Evolutionary conservation across 106 monocot genomes (phyloP).

Genomic region (Acorus gramineus): DNA sequence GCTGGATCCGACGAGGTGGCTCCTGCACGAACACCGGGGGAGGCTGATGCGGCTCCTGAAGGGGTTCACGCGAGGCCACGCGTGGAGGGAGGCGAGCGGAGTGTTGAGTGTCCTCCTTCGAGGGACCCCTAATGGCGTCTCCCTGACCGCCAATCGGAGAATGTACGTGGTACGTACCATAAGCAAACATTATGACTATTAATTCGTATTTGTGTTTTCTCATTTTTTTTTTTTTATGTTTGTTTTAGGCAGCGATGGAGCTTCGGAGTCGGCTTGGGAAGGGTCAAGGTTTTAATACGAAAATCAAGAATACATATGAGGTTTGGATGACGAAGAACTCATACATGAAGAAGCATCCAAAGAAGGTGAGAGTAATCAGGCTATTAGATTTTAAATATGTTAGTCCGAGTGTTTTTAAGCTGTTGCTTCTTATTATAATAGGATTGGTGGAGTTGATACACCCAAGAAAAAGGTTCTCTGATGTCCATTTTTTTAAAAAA

Average conservation of each 20-base stretch:
- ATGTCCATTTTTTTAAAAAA: no score
- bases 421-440: no score
- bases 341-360: conserved; percentile 6
- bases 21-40: not conserved
- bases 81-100: conserved; percentile 38
- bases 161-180: conserved; percentile 10
- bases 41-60: conserved; percentile 16
- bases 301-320: conserved; percentile 35
- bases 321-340: conserved; percentile 30
- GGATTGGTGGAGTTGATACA: no score
- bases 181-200: not conserved
- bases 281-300: conserved; percentile 8
- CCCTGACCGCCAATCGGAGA: conserved; percentile 14
- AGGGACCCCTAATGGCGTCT: conserved; percentile 3
- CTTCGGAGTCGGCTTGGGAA: conserved; percentile 26
- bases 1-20: not conserved
- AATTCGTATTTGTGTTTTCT: not conserved
- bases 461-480: no score
- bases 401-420: no score
- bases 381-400: no score
- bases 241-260: conserved; percentile 44
- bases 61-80: conserved; percentile 8
- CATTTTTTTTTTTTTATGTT: not conserved
- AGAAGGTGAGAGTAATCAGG: conserved; percentile 12
- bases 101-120: conserved; percentile 20